Evolutionary conservation across 495 filamentous ascomycete genomes (phyloP), one percentile per base, ranked within the genome.

Genomic region (Daldinia decipiens): DNA sequence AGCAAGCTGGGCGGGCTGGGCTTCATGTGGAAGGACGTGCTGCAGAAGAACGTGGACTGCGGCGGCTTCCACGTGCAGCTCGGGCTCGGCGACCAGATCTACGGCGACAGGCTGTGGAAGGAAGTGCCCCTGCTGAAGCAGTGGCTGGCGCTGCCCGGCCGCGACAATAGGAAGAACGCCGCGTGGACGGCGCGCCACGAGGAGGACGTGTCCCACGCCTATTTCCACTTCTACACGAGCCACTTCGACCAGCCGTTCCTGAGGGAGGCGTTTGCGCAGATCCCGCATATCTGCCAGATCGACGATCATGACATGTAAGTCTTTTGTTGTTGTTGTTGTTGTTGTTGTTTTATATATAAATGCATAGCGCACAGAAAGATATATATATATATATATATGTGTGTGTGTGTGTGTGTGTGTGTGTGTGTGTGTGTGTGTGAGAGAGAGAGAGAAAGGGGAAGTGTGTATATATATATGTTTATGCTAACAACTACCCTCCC

Each of bases 231-330:
- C 78, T 99, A 99, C 74, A 96, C 94, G 12, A 94, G 91, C 74
- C 94, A 97, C 78, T 98, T 98, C 74, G 95, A 99, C 67, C 96
- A 98, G 79, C 92, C 94, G 9, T 91, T 94, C 79, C 78, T 99
- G 74, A 84, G 95, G 52, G 96, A 99, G 78, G 93, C 93, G 0
- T 98, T 97, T 82, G 95, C 95, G 6, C 96, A 98, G 81, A 98
- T 99, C 66, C 95, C 95, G 17, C 95, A 98, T 76, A 82, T 99
- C 56, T 85, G 95, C 62, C 92, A 95, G 74, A 88, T 99, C 34
- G 94, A 98, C 77, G 95, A 99, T 78, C 95, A 98, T 79, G 95
- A 99, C 61, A 97, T 99, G 93, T 97, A 83, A 89, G 93, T 87
- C 12, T 24, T 32, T 5, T 5, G 6, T 6, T 24, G 21, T 24